A percentile compares a stretch with the other conserved stretches of the same genome.
These are phyloP conservation scores for Clonostachys rhizophaga DNA, from an alignment of 2,329 filamentous ascomycete genomes.

Conservation along the genomic window DNA sequence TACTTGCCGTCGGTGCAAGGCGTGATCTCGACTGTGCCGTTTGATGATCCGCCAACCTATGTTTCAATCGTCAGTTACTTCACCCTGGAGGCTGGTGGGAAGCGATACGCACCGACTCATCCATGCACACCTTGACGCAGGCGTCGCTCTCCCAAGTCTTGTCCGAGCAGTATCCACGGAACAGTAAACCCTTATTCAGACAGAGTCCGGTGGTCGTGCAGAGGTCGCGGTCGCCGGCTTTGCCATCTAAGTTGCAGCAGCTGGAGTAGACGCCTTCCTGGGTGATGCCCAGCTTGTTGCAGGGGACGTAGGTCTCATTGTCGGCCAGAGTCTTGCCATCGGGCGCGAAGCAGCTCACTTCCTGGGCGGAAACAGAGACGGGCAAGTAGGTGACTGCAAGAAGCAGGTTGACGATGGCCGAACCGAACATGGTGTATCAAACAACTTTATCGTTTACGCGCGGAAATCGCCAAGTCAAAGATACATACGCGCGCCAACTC, in stretches of 20 bases:
- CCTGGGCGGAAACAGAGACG: not conserved
- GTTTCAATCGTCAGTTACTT: not conserved
- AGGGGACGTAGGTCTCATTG: slow-evolving; percentile 18
- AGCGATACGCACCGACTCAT: slow-evolving; percentile 3
- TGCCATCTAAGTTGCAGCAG: slow-evolving; percentile 19
- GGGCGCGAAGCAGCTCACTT: slow-evolving; percentile 16
- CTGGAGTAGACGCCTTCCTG: slow-evolving; percentile 18
- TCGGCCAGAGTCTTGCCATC: slow-evolving; percentile 17
- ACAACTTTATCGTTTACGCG: too few species aligned
- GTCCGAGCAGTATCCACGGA: slow-evolving; percentile 22
- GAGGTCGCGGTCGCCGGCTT: slow-evolving; percentile 11
- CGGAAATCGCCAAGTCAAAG: too few species aligned
- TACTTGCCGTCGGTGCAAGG: slow-evolving; percentile 18
- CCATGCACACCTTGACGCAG: slow-evolving; percentile 19
- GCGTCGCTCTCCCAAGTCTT: slow-evolving; percentile 18
- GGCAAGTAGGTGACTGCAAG: not conserved
- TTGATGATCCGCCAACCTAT: slow-evolving; percentile 13
- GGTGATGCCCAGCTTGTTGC: slow-evolving; percentile 22
- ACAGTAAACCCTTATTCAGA: slow-evolving; percentile 11
- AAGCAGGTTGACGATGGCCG: not conserved
- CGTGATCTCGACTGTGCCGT: slow-evolving; percentile 14
- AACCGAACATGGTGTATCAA: not conserved
- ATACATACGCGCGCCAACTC: too few species aligned
- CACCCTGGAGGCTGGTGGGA: not conserved
- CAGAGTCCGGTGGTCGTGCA: slow-evolving; percentile 20